Base-by-base conservation (phyloP, 768 basidiomycete species). In the Russula vinacea region DNA sequence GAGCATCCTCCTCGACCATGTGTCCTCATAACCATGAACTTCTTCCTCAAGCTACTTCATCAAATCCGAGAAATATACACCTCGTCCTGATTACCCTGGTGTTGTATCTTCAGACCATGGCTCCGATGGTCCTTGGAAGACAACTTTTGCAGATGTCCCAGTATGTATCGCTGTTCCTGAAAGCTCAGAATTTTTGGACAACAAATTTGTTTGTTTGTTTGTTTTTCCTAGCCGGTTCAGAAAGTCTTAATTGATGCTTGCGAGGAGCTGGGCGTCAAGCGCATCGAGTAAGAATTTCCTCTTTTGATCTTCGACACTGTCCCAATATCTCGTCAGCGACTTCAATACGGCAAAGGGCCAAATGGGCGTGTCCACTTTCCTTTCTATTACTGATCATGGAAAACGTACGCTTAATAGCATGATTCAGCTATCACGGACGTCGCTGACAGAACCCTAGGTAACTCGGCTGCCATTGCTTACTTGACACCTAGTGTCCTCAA, bases 401-500 rank as follows among this genome's bases (percentile, higher is more conserved):
- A 14, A 39, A 55, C 58, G 67, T 68, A 17, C 17, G 67, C 56
- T 17, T 3, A 39, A 16, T 14, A 10, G 17, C 29, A 17, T 5
- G 6, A 53, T 56, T n/a, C 4, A 5, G 16, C 35, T n/a, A 39
- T 24, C 16, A 8, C 10, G 44, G 5, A 39, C 13, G 6, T 62
- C 5, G 44, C 33, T 54, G 0, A 67, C 33, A 4, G 17, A 8
- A 14, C 37, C 37, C 11, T 39, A 68, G 67, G 67, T n/a, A 13
- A 68, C 26, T 68, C 67, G 7, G 9, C 17, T 2, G 67, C 65
- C 13, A 13, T 58, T 29, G 67, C 67, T 6, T 68, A 68, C 54
- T 58, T 68, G 26, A 9, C 67, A 16, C 67, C 67, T 1, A 40
- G 14, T 32, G 65, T 89, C 3, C 78, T 67, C 39, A 29, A 17